These are phyloP conservation scores for Leccinum sublutescens DNA, from an alignment of 768 basidiomycete genomes.

Conservation along the genomic window DNA sequence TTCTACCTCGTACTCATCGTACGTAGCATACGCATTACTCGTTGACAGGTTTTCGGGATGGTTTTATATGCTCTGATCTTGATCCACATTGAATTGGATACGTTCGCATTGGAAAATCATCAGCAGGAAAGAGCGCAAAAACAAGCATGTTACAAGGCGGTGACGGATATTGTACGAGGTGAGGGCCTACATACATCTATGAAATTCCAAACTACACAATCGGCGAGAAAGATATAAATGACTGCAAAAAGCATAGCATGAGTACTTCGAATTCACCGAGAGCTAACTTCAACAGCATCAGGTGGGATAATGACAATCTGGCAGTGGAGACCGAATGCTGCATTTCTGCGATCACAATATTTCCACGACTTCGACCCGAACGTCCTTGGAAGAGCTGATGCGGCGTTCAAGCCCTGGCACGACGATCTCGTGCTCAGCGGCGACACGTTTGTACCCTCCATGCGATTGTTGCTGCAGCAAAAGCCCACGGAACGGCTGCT, in stretches of 20 bases:
- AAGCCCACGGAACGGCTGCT: conserved; percentile 8
- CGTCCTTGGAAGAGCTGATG: not conserved
- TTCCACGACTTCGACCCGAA: not conserved
- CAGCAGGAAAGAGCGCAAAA: too few relatives aligned
- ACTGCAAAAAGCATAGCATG: not conserved
- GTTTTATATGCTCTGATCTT: too few relatives aligned
- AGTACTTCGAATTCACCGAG: not conserved
- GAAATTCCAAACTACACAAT: not conserved
- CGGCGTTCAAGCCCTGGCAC: not conserved
- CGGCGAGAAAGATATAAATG: not conserved
- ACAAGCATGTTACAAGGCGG: too few relatives aligned
- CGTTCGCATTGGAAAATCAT: too few relatives aligned
- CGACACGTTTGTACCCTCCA: not conserved
- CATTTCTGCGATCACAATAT: not conserved
- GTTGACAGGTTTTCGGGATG: too few relatives aligned
- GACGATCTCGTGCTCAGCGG: not conserved
- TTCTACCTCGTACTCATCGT: too few relatives aligned
- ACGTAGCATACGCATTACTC: too few relatives aligned
- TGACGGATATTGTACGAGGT: not conserved
- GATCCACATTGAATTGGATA: too few relatives aligned
- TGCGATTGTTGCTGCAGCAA: conserved; percentile 1
- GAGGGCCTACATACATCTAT: not conserved
- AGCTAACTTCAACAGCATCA: too few relatives aligned
- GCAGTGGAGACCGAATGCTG: too few relatives aligned
- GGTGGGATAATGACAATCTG: too few relatives aligned